Evolutionary conservation across 192 early-diverging fungal species (phyloP).

Genomic region (Coemansia sp.): DNA sequence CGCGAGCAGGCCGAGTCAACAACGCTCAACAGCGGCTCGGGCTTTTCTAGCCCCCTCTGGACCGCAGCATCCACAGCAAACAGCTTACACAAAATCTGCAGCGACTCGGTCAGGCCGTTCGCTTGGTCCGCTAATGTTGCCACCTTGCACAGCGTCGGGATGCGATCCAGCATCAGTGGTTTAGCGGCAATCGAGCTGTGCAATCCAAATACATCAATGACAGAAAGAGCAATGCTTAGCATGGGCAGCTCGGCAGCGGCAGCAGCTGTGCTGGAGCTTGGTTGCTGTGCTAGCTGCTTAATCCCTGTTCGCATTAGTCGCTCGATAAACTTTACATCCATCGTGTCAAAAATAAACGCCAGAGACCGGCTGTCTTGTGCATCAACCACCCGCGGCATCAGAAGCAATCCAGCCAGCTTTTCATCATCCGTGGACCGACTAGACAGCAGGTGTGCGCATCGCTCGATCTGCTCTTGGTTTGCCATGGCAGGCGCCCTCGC

Average conservation of each 20-base stretch:
- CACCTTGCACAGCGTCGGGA: conserved; percentile 20
- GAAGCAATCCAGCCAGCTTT: conserved; percentile 45
- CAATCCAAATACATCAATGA: conserved; percentile 35
- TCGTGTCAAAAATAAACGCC: conserved; percentile 21
- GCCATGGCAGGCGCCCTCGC: no score
- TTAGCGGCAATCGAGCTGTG: conserved; percentile 22
- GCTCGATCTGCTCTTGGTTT: conserved; percentile 24
- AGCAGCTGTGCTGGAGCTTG: background rate
- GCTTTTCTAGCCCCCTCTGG: conserved; percentile 1
- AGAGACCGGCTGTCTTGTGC: conserved; percentile 21
- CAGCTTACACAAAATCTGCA: conserved; percentile 18
- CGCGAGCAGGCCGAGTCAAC: background rate
- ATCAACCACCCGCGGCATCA: conserved; percentile 33
- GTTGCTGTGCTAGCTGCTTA: conserved; percentile 10
- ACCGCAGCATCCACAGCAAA: conserved; percentile 21
- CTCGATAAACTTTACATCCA: conserved; percentile 35
- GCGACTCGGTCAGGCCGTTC: conserved; percentile 9
- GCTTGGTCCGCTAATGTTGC: background rate
- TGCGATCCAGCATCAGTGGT: conserved; percentile 28
- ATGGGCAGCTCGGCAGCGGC: conserved; percentile 1
- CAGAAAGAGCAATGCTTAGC: conserved; percentile 28
- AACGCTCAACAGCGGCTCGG: background rate
- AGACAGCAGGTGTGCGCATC: conserved; percentile 35
- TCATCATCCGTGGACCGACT: conserved; percentile 42
- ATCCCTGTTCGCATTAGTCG: conserved; percentile 39